Conservation (phyloP, 257 asterid species). For the Solanum stenotomum region DNA sequence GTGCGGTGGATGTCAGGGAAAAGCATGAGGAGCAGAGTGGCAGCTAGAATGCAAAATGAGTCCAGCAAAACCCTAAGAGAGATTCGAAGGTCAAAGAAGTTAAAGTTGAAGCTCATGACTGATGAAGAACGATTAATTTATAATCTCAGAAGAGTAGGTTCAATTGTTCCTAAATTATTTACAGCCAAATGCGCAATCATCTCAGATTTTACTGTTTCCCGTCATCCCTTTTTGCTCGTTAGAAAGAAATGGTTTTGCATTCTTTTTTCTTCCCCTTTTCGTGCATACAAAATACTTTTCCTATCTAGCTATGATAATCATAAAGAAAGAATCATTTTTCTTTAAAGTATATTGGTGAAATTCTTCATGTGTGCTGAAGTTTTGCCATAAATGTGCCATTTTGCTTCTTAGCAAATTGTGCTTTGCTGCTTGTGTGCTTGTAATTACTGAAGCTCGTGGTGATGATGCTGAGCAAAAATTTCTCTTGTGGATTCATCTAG, state of each 20-base stretch:
- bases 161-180: background rate
- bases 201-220: background rate
- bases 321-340: background rate
- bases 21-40: slow-evolving; percentile 98
- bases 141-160: slow-evolving; percentile 10
- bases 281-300: background rate
- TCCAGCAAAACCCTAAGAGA: slow-evolving; percentile 78
- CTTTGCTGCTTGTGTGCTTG: background rate
- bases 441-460: background rate
- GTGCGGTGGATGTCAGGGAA: slow-evolving; percentile 60
- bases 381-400: background rate
- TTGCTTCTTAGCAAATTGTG: background rate
- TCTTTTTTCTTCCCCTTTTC: background rate
- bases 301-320: background rate
- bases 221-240: background rate
- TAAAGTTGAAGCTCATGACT: slow-evolving; percentile 74
- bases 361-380: background rate
- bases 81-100: slow-evolving; percentile 69
- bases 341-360: background rate
- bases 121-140: slow-evolving; percentile 77
- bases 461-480: background rate
- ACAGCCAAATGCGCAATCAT: background rate
- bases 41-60: slow-evolving; percentile 70
- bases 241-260: background rate
- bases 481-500: background rate